A percentile compares a stretch with the other conserved stretches of the same genome.
Conservation (phyloP, 768 basidiomycete genomes). For the Tulasnella sp. region DNA sequence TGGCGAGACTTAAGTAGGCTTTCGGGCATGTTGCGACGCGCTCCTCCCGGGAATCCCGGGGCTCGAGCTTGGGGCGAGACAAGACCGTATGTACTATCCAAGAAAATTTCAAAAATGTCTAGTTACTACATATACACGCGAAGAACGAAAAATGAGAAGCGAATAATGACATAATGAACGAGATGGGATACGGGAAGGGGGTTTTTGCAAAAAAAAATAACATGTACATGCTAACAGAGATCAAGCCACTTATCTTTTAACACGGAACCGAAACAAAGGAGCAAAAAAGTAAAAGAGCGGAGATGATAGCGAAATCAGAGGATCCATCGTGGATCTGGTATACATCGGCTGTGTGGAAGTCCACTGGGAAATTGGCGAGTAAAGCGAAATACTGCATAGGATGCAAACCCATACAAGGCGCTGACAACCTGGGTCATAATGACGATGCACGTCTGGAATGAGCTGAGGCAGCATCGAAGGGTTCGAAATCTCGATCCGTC, state of each 20-base stretch:
- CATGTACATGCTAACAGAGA: not conserved
- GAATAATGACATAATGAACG: constrained; percentile 12
- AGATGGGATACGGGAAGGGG: constrained; percentile 5
- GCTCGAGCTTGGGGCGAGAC: not conserved
- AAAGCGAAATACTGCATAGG: not conserved
- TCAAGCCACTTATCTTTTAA: not conserved
- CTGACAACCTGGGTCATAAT: not conserved
- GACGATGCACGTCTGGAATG: not conserved
- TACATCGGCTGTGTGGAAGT: not conserved
- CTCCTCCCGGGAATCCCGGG: not conserved
- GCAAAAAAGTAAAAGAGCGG: not conserved
- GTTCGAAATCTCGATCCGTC: constrained; percentile 1
- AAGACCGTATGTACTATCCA: not conserved
- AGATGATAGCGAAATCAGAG: not conserved
- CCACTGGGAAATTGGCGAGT: not conserved
- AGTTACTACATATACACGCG: not conserved
- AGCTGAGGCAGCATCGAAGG: constrained; percentile 1
- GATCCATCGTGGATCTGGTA: not conserved
- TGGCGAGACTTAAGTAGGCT: not conserved
- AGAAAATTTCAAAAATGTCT: not conserved
- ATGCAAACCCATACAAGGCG: not conserved
- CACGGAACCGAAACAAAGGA: not conserved
- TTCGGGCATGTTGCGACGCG: not conserved
- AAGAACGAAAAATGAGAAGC: constrained; percentile 9
- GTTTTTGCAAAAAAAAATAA: not conserved